phyloP scores from a whole-genome alignment of 345 rosid genomes.

The Murraya paniculata region DNA sequence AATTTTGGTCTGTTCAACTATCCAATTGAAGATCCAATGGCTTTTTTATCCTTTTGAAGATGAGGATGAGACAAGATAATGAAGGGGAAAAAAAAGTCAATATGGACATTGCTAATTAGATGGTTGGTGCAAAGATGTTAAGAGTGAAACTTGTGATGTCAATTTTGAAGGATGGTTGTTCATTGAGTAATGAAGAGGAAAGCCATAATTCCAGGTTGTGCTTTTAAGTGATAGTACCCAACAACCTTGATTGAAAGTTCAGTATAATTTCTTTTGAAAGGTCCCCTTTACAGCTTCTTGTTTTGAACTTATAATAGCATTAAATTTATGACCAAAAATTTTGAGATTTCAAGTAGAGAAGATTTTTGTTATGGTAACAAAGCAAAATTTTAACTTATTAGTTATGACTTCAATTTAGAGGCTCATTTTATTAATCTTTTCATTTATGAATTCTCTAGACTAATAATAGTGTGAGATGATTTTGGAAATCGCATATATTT shows the following conservation, averaged over 20 bases:
- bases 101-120: background rate
- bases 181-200: conserved; percentile 3
- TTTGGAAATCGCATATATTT: too few species aligned
- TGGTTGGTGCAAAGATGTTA: background rate
- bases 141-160: background rate
- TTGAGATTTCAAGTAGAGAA: background rate
- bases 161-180: background rate
- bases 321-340: background rate
- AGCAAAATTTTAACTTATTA: background rate
- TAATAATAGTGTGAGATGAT: background rate
- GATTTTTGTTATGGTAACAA: background rate
- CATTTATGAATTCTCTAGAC: background rate
- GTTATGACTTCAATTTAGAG: too few species aligned
- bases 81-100: too few species aligned
- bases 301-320: background rate
- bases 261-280: background rate
- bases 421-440: background rate
- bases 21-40: background rate
- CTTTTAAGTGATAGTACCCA: background rate
- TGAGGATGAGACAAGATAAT: background rate
- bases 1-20: background rate
- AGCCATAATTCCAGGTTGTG: background rate
- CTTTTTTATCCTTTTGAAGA: too few species aligned
- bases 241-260: background rate
- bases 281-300: background rate